Evolutionary conservation across 768 basidiomycete species (phyloP), one percentile per base, ranked within the genome.

Genomic region (Boletus sp.): DNA sequence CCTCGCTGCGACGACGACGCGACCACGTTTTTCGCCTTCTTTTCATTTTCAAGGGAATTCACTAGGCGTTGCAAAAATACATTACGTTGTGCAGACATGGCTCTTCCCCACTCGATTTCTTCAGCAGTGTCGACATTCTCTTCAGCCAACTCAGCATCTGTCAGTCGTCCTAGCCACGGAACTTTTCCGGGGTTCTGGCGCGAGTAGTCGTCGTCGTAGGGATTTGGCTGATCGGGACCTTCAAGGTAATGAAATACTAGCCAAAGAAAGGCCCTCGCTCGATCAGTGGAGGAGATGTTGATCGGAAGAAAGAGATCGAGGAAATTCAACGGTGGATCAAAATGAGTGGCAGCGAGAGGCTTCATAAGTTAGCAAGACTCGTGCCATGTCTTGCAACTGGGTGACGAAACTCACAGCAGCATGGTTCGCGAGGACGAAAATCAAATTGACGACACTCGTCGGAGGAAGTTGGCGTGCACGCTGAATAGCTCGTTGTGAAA

Each of bases 281-380:
- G 87, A 59, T 88, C 86, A 4, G 71, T 71, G 3, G 92, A 91
- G 11, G 87, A 80, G 36, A 92, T 76, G 45, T 81, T 80, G 64
- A 86, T 84, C 39, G 92, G 90, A 40, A 92, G 79, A 71, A 95
- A 95, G 40, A 95, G 77, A 73, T 95, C 92, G 44, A 92, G 77
- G 58, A 94, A 89, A 68, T 90, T 89, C 35, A 89, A 65, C 11
- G 76, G 79, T 18, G 84, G 79, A 47, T 91, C 89, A 66, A 94
- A 94, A 73, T 93, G 91, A 35, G 80, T 75, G 54, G 76, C 74
- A 24, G 85, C 79, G 45, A 86, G 75, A 37, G 85, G 84, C 85
- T 87, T 54, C 14, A 50, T 30, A 39, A 49, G 47, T 61, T 47
- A 57, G 54, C 39, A 54, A 59, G 45, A 35, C 28, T 44, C 50